phyloP scores from a whole-genome alignment of 208 protist genomes.

The Trypanosoma mega region DNA sequence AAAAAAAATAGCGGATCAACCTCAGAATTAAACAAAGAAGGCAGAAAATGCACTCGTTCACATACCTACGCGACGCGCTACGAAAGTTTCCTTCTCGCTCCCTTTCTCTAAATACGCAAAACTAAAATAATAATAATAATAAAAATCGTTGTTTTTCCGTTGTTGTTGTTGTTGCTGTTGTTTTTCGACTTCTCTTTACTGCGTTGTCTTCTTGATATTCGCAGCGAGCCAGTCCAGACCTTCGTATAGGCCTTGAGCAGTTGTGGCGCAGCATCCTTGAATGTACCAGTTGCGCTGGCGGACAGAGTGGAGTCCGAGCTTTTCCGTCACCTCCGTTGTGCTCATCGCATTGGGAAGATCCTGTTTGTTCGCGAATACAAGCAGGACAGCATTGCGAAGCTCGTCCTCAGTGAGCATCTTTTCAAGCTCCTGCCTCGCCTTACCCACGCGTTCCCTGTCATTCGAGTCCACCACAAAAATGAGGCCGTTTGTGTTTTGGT shows the following conservation, averaged over 20 bases:
- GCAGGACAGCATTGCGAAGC: constrained; percentile 94
- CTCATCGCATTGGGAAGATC: constrained; percentile 98
- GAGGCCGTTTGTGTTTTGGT: constrained; percentile 95
- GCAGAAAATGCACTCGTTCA: not conserved
- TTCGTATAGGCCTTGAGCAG: constrained; percentile 92
- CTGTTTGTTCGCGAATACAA: constrained; percentile 99
- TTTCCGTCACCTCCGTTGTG: constrained; percentile 95
- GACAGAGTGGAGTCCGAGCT: constrained; percentile 93
- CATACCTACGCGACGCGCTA: not conserved
- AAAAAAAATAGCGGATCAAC: constrained; percentile 6
- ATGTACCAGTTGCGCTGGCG: constrained; percentile 94
- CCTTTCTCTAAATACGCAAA: not conserved
- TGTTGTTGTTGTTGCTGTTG: too few species aligned
- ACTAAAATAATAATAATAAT: constrained; percentile 10
- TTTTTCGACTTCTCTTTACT: constrained; percentile 30
- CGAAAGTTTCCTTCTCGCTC: not conserved
- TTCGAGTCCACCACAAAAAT: constrained; percentile 98
- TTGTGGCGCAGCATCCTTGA: constrained; percentile 91
- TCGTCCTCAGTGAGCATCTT: constrained; percentile 98
- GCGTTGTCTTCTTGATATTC: constrained; percentile 84
- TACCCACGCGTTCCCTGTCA: constrained; percentile 92
- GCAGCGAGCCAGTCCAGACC: constrained; percentile 91
- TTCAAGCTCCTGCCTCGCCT: constrained; percentile 92
- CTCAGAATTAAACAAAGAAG: constrained; percentile 3
- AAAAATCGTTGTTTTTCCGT: too few species aligned